These are phyloP conservation scores for Plenodomus lindquistii DNA, from an alignment of 2,329 filamentous ascomycete genomes.

Conservation along the genomic window DNA sequence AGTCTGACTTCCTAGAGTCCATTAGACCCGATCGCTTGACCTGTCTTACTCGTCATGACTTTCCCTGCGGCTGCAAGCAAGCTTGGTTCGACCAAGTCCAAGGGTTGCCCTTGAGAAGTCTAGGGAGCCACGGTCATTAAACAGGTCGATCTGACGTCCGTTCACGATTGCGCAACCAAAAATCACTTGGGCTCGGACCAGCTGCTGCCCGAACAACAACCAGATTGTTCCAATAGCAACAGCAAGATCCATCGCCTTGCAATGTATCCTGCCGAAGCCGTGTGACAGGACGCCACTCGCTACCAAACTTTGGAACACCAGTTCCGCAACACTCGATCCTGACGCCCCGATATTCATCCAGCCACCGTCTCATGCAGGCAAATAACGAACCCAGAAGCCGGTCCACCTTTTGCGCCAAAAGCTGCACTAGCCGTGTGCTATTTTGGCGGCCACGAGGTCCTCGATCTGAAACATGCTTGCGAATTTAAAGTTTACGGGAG, in stretches of 20 bases:
- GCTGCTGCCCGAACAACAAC: conserved; percentile 5
- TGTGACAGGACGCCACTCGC: neutral
- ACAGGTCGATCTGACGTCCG: conserved; percentile 9
- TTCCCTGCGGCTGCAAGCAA: conserved; percentile 18
- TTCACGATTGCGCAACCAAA: conserved; percentile 30
- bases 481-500: conserved; percentile 29
- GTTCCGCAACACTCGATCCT: conserved; percentile 4
- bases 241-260: neutral
- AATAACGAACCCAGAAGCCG: conserved; percentile 11
- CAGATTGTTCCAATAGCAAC: neutral
- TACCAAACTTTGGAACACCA: conserved; percentile 11
- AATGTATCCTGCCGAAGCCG: neutral
- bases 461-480: conserved; percentile 24
- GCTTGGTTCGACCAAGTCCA: conserved; percentile 10
- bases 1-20: conserved; percentile 6
- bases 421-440: neutral
- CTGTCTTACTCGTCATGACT: conserved; percentile 12
- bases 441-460: conserved; percentile 11
- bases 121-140: conserved; percentile 7
- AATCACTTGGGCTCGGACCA: conserved; percentile 7
- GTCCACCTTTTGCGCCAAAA: neutral
- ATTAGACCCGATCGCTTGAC: conserved; percentile 15
- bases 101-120: conserved; percentile 5
- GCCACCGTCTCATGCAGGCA: neutral
- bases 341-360: conserved; percentile 11